Evolutionary conservation across 345 rosid genomes (phyloP).

Genomic region (Viola odorata): DNA sequence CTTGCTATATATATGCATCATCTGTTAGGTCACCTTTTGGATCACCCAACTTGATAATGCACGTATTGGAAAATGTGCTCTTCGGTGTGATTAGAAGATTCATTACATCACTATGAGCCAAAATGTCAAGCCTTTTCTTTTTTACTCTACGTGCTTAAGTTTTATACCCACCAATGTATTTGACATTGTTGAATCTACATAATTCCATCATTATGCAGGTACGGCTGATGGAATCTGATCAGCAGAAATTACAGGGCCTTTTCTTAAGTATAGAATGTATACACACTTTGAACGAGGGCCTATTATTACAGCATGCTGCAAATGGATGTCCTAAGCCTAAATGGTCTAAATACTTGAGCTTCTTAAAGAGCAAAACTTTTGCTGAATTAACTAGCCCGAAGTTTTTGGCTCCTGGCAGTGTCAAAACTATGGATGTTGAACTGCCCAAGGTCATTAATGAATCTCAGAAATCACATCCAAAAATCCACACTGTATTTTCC

Average conservation of each 20-base stretch:
- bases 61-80: neutral
- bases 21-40: neutral
- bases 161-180: neutral
- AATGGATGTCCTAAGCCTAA: conserved; percentile 77
- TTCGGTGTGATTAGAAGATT: neutral
- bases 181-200: neutral
- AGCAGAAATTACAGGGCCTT: conserved; percentile 45
- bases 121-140: neutral
- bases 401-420: conserved; percentile 30
- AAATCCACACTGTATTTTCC: conserved; percentile 90
- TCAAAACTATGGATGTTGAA: conserved; percentile 32
- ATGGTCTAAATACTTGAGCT: conserved; percentile 88
- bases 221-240: conserved; percentile 59
- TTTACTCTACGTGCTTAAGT: neutral
- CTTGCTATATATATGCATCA: too few species aligned
- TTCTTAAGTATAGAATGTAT: conserved; percentile 76
- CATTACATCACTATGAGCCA: conserved; percentile 7
- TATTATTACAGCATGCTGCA: conserved; percentile 64
- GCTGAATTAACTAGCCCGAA: conserved; percentile 75
- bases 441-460: conserved; percentile 34
- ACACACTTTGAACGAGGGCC: conserved; percentile 86
- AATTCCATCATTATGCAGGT: conserved; percentile 40
- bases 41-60: too few species aligned
- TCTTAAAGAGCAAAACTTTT: conserved; percentile 89
- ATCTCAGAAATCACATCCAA: conserved; percentile 47